A percentile compares a stretch with the other conserved stretches of the same genome.
Conservation (phyloP, 768 basidiomycete species). For the Clavulina sp. region DNA sequence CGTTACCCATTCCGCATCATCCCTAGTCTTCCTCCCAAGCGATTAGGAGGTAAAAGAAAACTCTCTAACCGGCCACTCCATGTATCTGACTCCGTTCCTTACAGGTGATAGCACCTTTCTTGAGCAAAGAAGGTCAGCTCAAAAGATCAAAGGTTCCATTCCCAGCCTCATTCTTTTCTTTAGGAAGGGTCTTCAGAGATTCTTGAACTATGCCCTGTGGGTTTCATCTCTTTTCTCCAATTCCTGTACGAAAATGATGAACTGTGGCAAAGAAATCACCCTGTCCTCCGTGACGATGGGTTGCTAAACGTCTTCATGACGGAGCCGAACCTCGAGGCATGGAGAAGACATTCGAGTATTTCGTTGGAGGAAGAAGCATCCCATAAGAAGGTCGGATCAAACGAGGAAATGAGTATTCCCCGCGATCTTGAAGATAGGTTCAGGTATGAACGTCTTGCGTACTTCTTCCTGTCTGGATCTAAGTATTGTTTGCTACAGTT, state of each 20-base stretch:
- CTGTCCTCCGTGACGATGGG: slow-evolving; percentile 76
- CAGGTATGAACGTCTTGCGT: slow-evolving; percentile 7
- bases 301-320: slow-evolving; percentile 65
- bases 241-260: slow-evolving; percentile 5
- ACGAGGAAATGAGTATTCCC: slow-evolving; percentile 86
- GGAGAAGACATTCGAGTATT: slow-evolving; percentile 60
- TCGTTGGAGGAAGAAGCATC: slow-evolving; percentile 78
- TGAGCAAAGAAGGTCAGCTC: slow-evolving; percentile 60
- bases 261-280: slow-evolving; percentile 51
- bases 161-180: slow-evolving; percentile 1
- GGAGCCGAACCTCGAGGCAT: slow-evolving; percentile 68
- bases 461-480: slow-evolving; percentile 12
- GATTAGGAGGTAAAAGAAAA: slow-evolving; percentile 60
- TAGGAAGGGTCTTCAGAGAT: slow-evolving; percentile 66
- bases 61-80: background rate
- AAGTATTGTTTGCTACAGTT: slow-evolving; percentile 23
- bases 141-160: background rate
- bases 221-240: slow-evolving; percentile 15
- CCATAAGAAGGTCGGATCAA: slow-evolving; percentile 56
- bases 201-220: slow-evolving; percentile 61
- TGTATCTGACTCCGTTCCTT: slow-evolving; percentile 5
- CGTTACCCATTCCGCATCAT: slow-evolving; percentile 91
- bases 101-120: slow-evolving; percentile 77
- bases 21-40: slow-evolving; percentile 76
- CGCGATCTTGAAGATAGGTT: slow-evolving; percentile 75